Evolutionary conservation across 495 filamentous ascomycete species (phyloP), one percentile per base, ranked within the genome.

Genomic region (Letharia columbiana): DNA sequence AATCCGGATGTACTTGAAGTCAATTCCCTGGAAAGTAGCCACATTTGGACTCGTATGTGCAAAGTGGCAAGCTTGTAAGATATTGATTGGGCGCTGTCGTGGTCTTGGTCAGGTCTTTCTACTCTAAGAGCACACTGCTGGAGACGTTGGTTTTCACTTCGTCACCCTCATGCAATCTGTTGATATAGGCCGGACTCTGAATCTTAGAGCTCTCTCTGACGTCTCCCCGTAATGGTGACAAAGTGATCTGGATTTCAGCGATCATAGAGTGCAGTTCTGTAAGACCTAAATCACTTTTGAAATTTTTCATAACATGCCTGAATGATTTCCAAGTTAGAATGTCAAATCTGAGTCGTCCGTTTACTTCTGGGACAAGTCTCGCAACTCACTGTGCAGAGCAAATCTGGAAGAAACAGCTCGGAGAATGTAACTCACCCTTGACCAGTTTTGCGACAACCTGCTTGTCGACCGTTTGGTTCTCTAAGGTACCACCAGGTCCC

Each of bases 381-480:
- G 52, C 12, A 17, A 56, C 28, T 56, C 28, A 56, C 12, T 18
- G 31, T 35, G 23, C 23, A 28, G 23, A 28, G 23, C 1, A 28
- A 28, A 28, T 28, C 23, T 28, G 23, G 23, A 28, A 28, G 23
- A 28, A 52, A 44, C 42, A 35, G 10, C 7, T 49, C 6, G 11
- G 49, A 42, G 11, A 15, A 65, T 47, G 61, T 28, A 63, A 42
- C 62, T 68, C 65, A 33, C 60, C 63, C 18, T 61, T 31, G 10
- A 80, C 78, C 57, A 81, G 75, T 35, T 68, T 78, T 18, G 78
- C 77, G 35, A 84, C 80, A 45, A 83, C 75, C 60, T 73, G 69
- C 52, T 75, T 77, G 52, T 84, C 81, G 11, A 81, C 84, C 13
- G 82, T 77, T 72, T 82, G 83, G 57, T 81, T 81, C 40, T 82